Evolutionary conservation across 805 yeast genomes (phyloP).

Genomic region (Candida argentea): DNA sequence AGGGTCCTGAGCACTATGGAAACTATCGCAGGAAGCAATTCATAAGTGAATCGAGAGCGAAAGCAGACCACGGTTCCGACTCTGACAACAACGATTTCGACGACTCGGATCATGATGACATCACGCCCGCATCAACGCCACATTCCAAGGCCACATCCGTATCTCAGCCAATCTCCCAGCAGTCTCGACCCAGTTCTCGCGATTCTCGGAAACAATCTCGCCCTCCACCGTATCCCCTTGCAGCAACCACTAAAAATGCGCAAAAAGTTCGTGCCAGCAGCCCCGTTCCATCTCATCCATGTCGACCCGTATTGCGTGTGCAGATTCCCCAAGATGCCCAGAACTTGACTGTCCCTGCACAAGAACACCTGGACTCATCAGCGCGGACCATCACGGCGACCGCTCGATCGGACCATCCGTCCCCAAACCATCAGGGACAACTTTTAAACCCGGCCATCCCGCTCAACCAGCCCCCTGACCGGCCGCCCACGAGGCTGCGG

Average conservation of each 20-base stretch:
- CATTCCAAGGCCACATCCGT: conserved; percentile 9
- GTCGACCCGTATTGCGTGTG: conserved; percentile 56
- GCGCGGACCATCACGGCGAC: too few relatives aligned
- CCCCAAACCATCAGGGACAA: too few relatives aligned
- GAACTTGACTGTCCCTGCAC: too few relatives aligned
- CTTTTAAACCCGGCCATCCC: too few relatives aligned
- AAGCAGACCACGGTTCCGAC: conserved; percentile 3
- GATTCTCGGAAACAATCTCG: conserved; percentile 5
- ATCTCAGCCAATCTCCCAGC: conserved; percentile 2
- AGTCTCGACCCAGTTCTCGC: conserved; percentile 3
- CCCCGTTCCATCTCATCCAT: too few relatives aligned
- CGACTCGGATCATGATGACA: conserved; percentile 26
- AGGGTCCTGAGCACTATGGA: conserved; percentile 60
- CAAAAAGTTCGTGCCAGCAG: conserved; percentile 2
- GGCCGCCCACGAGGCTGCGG: too few relatives aligned
- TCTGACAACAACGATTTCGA: conserved; percentile 7
- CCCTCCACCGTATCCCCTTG: conserved; percentile 7
- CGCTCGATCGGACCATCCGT: too few relatives aligned
- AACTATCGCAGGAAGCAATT: conserved; percentile 35
- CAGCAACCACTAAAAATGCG: conserved; percentile 6
- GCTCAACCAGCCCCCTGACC: too few relatives aligned
- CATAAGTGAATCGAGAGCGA: conserved; percentile 10
- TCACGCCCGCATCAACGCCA: conserved; percentile 25
- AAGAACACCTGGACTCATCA: too few relatives aligned
- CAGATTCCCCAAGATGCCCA: conserved; percentile 49